A percentile compares a stretch with the other conserved stretches of the same genome.
Conservation (phyloP, 441 rosid species). For the Jatropha multifida region DNA sequence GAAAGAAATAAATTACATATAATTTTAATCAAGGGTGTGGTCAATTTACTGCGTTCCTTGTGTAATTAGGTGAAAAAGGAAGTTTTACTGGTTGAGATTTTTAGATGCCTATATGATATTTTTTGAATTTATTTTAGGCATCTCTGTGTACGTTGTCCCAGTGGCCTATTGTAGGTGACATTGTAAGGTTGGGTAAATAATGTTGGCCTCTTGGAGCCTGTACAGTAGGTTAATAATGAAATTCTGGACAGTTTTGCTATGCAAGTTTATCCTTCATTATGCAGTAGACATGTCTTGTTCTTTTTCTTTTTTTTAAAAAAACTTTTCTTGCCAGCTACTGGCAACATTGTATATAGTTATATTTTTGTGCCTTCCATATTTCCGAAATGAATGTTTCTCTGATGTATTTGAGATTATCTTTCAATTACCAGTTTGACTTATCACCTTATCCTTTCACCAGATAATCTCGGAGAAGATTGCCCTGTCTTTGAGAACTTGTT, state of each 20-base stretch:
- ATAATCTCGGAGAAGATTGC: conserved; percentile 96
- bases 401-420: not conserved
- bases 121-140: not conserved
- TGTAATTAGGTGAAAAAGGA: not conserved
- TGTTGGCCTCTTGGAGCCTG: not conserved
- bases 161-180: not conserved
- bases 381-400: not conserved
- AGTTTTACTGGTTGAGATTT: not conserved
- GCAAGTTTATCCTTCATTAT: not conserved
- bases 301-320: no score
- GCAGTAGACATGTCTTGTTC: not conserved
- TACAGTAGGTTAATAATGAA: not conserved
- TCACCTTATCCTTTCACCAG: conserved; percentile 39
- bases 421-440: conserved; percentile 6
- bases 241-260: not conserved
- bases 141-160: not conserved
- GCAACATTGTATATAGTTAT: not conserved
- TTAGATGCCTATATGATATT: not conserved
- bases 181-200: not conserved
- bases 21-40: not conserved
- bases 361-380: not conserved
- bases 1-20: not conserved
- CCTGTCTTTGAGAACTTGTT: conserved; percentile 94
- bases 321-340: not conserved
- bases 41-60: not conserved